Evolutionary conservation across 306 rosid genomes (phyloP).

Genomic region (Rubus idaeus): DNA sequence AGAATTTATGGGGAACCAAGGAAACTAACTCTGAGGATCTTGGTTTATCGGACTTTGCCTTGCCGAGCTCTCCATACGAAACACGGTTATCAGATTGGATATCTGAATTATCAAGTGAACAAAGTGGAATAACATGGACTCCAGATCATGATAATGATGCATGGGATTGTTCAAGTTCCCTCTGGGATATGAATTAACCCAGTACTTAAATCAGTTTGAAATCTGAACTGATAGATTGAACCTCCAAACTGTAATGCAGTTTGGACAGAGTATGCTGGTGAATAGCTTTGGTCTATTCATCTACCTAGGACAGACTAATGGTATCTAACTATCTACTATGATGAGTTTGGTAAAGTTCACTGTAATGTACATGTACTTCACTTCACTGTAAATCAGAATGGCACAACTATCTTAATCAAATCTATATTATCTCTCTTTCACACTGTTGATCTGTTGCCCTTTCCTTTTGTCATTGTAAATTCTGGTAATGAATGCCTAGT

Average conservation of each 20-base stretch:
- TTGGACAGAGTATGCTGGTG: background rate
- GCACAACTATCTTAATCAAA: background rate
- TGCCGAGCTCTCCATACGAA: constrained; percentile 53
- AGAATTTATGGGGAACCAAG: constrained; percentile 23
- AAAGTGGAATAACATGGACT: constrained; percentile 31
- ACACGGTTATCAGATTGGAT: constrained; percentile 55
- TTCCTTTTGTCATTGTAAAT: background rate
- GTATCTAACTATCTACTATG: background rate
- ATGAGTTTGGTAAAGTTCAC: background rate
- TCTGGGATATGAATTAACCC: constrained; percentile 53
- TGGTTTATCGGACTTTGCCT: constrained; percentile 32
- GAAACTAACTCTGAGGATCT: constrained; percentile 29
- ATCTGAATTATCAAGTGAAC: constrained; percentile 37
- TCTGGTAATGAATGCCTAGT: background rate
- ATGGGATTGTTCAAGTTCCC: constrained; percentile 49
- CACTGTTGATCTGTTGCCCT: background rate
- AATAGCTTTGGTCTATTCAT: background rate
- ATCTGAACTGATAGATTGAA: background rate
- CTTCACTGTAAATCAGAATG: background rate
- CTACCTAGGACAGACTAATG: background rate
- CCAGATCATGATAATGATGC: constrained; percentile 28
- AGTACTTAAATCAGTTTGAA: background rate
- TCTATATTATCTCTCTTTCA: background rate
- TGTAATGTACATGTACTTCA: background rate
- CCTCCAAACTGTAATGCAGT: background rate